A percentile compares a stretch with the other conserved stretches of the same genome.
Evolutionary conservation across 176 grass and related monocot species (phyloP).

Genomic region (Typha latifolia): DNA sequence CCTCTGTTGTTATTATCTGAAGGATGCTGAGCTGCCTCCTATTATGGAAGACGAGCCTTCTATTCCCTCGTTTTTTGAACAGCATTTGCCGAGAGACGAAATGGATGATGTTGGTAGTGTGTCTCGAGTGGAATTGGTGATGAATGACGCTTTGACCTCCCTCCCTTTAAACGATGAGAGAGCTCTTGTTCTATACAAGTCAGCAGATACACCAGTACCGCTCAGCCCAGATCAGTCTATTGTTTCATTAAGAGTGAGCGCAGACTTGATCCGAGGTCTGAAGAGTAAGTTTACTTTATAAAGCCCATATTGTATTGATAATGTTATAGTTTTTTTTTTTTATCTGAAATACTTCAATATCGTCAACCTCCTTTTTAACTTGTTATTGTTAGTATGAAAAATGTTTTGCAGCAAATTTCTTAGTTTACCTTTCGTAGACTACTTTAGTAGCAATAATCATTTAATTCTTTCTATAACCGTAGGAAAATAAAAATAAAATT

Average conservation of each 20-base stretch:
- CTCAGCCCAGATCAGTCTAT: not conserved
- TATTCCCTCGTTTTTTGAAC: not conserved
- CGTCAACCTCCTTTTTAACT: too few relatives aligned
- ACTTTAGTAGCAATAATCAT: too few relatives aligned
- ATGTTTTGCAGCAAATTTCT: too few relatives aligned
- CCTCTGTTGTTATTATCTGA: not conserved
- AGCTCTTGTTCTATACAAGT: slow-evolving; percentile 21
- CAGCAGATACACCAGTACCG: slow-evolving; percentile 1
- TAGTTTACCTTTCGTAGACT: too few relatives aligned
- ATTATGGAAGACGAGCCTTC: slow-evolving; percentile 13
- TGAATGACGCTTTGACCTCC: not conserved
- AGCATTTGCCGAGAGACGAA: slow-evolving; percentile 1
- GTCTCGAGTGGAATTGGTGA: not conserved
- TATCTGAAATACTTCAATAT: not conserved
- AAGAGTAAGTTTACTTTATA: slow-evolving; percentile 16
- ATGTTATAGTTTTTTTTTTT: not conserved
- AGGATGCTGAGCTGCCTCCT: slow-evolving; percentile 19
- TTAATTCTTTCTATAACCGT: too few relatives aligned
- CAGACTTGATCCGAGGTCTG: slow-evolving; percentile 7
- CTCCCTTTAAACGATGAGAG: slow-evolving; percentile 12
- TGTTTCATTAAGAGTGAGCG: slow-evolving; percentile 17
- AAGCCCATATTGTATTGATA: not conserved
- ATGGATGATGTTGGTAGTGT: not conserved
- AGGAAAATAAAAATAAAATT: too few relatives aligned
- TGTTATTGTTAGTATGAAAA: too few relatives aligned